Evolutionary conservation across 2,329 filamentous ascomycete genomes (phyloP), one percentile per base, ranked within the genome.

Genomic region (Diplodia scrobiculata): DNA sequence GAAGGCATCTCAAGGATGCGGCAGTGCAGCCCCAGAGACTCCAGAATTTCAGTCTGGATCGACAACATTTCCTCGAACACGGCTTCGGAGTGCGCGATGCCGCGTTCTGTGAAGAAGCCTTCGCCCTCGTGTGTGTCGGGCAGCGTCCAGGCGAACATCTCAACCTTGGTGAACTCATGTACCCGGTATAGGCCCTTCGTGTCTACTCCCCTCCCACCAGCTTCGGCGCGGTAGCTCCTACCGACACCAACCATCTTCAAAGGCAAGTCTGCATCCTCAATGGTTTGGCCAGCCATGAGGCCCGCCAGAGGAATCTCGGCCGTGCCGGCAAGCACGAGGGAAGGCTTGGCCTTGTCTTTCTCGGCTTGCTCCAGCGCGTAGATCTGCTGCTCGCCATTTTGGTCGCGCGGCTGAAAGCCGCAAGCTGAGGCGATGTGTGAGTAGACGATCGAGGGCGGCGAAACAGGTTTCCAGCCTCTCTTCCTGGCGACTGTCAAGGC

Each of bases 101-200:
- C 65, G 53, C 45, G 68, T 6, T 54, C 60, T 10, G 72, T 70
- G 6, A 69, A 70, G 60, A 78, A 78, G 51, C 76, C 72, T 1
- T 77, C 74, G 9, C 74, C 68, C 3, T 71, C 73, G 65, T 66
- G 45, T 59, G 54, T 29, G 63, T 86, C 83, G 1, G 91, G 87
- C 34, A 84, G 72, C 4, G 91, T 90, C 95, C 95, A 99, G 0
- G 90, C 92, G 75, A 99, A 98, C 83, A 99, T 88, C 78, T 99
- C 95, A 0, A 99, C 94, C 77, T 99, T 99, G 32, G 92, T 97
- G 79, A 99, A 99, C 79, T 99, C 95, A 79, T 99, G 95, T 3
- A 99, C 95, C 32, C 95, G 89, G 79, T 98, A 99, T 1, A 99
- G 81, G 5, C 95, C 95, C 79, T 97, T 97, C 1, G 93, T 97